A percentile compares a stretch with the other conserved stretches of the same genome.
These are phyloP conservation scores for Dichotomopilus funicola DNA, from an alignment of 2,329 filamentous ascomycete genomes.

Conservation along the genomic window DNA sequence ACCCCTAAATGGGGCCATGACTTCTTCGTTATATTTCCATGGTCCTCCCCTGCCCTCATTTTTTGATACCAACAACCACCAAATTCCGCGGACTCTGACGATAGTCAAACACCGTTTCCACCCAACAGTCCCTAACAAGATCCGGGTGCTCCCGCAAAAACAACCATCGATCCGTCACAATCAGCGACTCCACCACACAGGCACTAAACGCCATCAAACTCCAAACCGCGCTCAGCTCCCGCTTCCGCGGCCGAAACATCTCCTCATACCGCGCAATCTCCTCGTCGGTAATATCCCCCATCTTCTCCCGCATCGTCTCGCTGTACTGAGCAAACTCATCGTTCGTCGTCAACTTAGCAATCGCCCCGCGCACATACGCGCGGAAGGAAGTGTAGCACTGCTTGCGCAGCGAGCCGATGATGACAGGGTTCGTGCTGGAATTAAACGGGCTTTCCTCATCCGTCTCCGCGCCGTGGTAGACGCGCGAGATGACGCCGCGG, in stretches of 20 bases:
- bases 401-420: conserved; percentile 80
- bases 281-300: conserved; percentile 64
- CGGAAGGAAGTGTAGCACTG: conserved; percentile 68
- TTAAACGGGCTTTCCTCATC: conserved; percentile 19
- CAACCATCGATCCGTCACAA: conserved; percentile 84
- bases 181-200: conserved; percentile 78
- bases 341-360: conserved; percentile 62
- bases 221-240: conserved; percentile 84
- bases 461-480: conserved; percentile 36
- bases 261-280: conserved; percentile 67
- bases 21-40: background rate
- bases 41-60: conserved; percentile 10
- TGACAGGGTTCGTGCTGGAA: conserved; percentile 65
- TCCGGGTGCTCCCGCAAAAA: conserved; percentile 73
- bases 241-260: conserved; percentile 59
- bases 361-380: conserved; percentile 72
- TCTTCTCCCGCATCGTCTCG: conserved; percentile 55
- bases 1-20: background rate
- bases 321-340: conserved; percentile 53
- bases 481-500: conserved; percentile 62
- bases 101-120: conserved; percentile 91
- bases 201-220: conserved; percentile 95
- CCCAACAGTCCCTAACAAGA: conserved; percentile 71
- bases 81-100: conserved; percentile 78
- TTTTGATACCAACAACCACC: conserved; percentile 85